Evolutionary conservation across 2,329 filamentous ascomycete genomes (phyloP).

Genomic region (Microdochium bolleyi): DNA sequence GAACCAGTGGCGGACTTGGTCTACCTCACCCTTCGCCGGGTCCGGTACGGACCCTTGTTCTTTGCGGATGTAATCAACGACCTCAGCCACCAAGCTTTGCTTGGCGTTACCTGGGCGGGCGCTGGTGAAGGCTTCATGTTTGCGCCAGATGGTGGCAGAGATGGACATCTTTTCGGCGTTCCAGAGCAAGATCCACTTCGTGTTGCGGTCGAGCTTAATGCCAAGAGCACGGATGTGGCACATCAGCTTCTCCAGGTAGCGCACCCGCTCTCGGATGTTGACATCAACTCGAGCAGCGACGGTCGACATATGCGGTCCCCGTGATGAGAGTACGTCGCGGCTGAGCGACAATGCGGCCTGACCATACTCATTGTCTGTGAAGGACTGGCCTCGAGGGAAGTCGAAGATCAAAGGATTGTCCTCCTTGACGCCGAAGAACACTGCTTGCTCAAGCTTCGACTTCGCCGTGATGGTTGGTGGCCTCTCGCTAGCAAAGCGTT

Average conservation of each 20-base stretch:
- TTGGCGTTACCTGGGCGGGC: constrained; percentile 51
- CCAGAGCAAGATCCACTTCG: constrained; percentile 76
- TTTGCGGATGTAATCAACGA: constrained; percentile 69
- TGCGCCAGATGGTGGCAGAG: constrained; percentile 70
- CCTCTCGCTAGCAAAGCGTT: constrained; percentile 49
- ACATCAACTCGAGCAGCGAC: constrained; percentile 71
- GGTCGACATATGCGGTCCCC: constrained; percentile 64
- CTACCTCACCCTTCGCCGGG: constrained; percentile 60
- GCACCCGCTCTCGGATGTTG: constrained; percentile 66
- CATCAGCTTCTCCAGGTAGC: constrained; percentile 69
- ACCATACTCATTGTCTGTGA: constrained; percentile 63
- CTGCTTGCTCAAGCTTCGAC: constrained; percentile 86
- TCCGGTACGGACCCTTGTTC: constrained; percentile 64
- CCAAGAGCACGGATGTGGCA: constrained; percentile 60
- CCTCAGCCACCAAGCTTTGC: constrained; percentile 63
- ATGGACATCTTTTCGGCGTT: constrained; percentile 86
- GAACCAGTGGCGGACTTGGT: constrained; percentile 81
- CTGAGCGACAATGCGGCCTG: constrained; percentile 73
- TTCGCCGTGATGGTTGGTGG: constrained; percentile 67
- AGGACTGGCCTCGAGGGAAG: constrained; percentile 56
- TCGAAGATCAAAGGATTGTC: constrained; percentile 86
- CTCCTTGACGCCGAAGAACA: constrained; percentile 79
- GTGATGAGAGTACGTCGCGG: constrained; percentile 71
- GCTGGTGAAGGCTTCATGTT: constrained; percentile 63
- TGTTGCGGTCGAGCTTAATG: constrained; percentile 55